Evolutionary conservation across 129 eudicot species (phyloP).

Genomic region (Escallonia herrerae): DNA sequence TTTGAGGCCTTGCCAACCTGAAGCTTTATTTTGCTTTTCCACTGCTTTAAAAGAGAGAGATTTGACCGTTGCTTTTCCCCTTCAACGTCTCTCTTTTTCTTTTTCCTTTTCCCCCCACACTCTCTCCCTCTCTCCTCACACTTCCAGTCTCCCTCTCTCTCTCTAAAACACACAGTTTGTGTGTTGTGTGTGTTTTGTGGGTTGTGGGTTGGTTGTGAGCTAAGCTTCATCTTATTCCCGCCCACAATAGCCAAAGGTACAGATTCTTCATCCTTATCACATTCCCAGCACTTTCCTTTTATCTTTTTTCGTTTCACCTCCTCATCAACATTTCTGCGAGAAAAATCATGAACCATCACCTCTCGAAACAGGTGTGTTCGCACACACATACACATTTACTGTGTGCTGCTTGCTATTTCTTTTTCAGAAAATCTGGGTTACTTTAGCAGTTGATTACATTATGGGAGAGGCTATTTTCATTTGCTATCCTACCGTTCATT

Average conservation of each 20-base stretch:
- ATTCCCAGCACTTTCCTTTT: background rate
- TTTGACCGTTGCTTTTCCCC: slow-evolving; percentile 69
- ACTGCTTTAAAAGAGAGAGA: no score
- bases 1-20: no score
- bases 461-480: background rate
- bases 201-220: slow-evolving; percentile 13
- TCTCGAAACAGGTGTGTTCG: slow-evolving; percentile 2
- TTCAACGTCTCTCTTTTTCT: slow-evolving; percentile 34
- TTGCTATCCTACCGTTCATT: background rate
- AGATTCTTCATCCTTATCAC: background rate
- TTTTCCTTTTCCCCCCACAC: slow-evolving; percentile 7
- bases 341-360: background rate
- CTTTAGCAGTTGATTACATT: background rate
- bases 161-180: background rate
- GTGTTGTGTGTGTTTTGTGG: slow-evolving; percentile 12
- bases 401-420: background rate
- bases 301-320: slow-evolving; percentile 2
- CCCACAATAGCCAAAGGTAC: slow-evolving; percentile 11
- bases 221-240: slow-evolving; percentile 6
- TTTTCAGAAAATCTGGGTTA: background rate
- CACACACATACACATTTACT: background rate
- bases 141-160: slow-evolving; percentile 27
- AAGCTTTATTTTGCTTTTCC: no score
- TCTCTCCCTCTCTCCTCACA: slow-evolving; percentile 47
- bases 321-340: background rate